Conservation (phyloP, 202 grass and related monocot genomes). For the Eragrostis tef region DNA sequence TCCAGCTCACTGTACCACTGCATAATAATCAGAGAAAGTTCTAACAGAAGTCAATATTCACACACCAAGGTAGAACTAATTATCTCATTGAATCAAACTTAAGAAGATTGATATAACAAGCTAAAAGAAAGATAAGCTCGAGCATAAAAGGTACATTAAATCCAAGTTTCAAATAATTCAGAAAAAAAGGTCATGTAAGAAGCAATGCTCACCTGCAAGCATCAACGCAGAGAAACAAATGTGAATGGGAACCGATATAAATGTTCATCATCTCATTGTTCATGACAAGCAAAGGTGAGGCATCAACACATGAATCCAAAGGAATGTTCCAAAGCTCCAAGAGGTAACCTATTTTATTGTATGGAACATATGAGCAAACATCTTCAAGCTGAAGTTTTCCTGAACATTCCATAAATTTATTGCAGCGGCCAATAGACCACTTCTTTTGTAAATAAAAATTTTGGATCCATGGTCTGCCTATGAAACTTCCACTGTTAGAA, state of each 20-base stretch:
- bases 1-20: conserved; percentile 78
- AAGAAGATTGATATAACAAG: conserved; percentile 14
- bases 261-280: conserved; percentile 66
- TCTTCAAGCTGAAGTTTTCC: conserved; percentile 43
- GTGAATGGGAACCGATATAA: conserved; percentile 89
- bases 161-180: conserved; percentile 22
- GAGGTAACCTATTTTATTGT: conserved; percentile 50
- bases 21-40: conserved; percentile 40
- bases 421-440: conserved; percentile 70
- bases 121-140: background rate
- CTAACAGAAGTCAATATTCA: conserved; percentile 40
- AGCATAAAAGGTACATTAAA: conserved; percentile 6
- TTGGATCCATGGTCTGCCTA: conserved; percentile 44
- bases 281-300: conserved; percentile 84
- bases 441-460: conserved; percentile 50
- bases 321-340: conserved; percentile 71
- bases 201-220: conserved; percentile 58
- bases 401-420: conserved; percentile 58
- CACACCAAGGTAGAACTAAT: background rate
- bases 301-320: conserved; percentile 92
- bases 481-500: conserved; percentile 42
- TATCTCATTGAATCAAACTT: conserved; percentile 29
- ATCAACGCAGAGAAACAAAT: conserved; percentile 82
- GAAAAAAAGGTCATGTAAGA: conserved; percentile 20
- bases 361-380: conserved; percentile 47